Conservation (phyloP, 257 asterid species). For the Primulina huaijiensis region DNA sequence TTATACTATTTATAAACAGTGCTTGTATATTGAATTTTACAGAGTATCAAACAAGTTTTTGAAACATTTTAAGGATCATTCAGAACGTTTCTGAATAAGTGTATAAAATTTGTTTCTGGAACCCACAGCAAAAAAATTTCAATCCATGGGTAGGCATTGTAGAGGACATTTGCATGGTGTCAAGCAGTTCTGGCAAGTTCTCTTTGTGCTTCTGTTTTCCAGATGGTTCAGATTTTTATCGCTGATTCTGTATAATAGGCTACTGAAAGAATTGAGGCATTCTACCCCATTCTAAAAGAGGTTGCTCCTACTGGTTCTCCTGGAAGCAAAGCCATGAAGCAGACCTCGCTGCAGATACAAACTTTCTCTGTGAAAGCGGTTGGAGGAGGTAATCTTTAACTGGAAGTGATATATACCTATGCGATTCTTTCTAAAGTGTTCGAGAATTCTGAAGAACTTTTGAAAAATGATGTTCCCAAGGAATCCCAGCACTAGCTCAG, state of each 20-base stretch:
- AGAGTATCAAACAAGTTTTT: too few species aligned
- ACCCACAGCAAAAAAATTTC: too few species aligned
- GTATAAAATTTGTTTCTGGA: too few species aligned
- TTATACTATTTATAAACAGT: too few species aligned
- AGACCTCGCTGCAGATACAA: slow-evolving; percentile 63
- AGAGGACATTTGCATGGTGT: too few species aligned
- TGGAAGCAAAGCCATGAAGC: slow-evolving; percentile 88
- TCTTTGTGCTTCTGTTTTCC: slow-evolving; percentile 7
- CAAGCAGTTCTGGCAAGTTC: neutral
- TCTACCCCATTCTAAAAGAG: slow-evolving; percentile 73
- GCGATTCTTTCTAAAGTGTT: too few species aligned
- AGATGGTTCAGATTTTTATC: neutral
- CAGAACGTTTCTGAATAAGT: too few species aligned
- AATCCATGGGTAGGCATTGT: too few species aligned
- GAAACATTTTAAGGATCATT: too few species aligned
- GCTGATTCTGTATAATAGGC: slow-evolving; percentile 39
- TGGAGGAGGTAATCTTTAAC: slow-evolving; percentile 53
- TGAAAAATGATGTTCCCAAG: slow-evolving; percentile 35
- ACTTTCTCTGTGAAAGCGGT: slow-evolving; percentile 51
- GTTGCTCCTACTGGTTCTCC: slow-evolving; percentile 84
- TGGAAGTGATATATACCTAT: neutral
- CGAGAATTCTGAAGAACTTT: too few species aligned
- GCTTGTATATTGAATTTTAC: too few species aligned
- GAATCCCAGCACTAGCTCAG: slow-evolving; percentile 56
- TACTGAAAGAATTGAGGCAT: slow-evolving; percentile 75